Evolutionary conservation across 1,284 basidiomycete genomes (phyloP), one percentile per base, ranked within the genome.

Genomic region (Irpex rosettiformis): DNA sequence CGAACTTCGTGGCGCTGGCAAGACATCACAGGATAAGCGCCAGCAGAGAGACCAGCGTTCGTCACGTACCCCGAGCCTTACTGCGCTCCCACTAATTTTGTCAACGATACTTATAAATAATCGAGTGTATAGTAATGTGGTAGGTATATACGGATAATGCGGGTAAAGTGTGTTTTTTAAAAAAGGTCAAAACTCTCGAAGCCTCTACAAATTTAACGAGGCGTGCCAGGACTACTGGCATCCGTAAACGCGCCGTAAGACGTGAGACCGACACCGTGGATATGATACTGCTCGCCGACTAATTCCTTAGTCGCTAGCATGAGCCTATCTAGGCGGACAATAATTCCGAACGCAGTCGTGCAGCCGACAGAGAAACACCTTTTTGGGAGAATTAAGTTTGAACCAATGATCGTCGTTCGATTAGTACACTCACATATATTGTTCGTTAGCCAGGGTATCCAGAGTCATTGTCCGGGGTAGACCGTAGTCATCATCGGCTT

Each of bases 231-330:
- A 3, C 22, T n/a, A n/a, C n/a, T n/a, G n/a, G n/a, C 25, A 22
- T 51, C 10, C 6, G 48, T 51, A 28, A 51, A 51, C 13, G 48
- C 48, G 21, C 48, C 48, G 24, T 51, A 51, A 27, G 48, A 51
- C 48, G 48, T 51, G 22, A 51, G 24, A 51, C 81, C 84, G n/a
- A 89, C 72, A 0, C 88, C 88, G 58, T 86, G 80, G 16, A 91
- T 88, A 66, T 90, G 86, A 65, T 89, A 91, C 64, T 88, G 87
- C 68, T 93, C 89, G 0, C 90, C 91, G 0, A 93, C 90, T 53
- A 93, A 74, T 68, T 91, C 87, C 67, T 93, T 93, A 13, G 83
- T 81, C 1, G 88, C 88, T 1, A 91, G 66, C 86, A 91, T 90
- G 52, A 93, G 71, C 58, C 82, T 75, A 65, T 93, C 91, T 42